phyloP scores from a whole-genome alignment of 1,284 basidiomycete genomes.

The Salmacisia buchloeana region DNA sequence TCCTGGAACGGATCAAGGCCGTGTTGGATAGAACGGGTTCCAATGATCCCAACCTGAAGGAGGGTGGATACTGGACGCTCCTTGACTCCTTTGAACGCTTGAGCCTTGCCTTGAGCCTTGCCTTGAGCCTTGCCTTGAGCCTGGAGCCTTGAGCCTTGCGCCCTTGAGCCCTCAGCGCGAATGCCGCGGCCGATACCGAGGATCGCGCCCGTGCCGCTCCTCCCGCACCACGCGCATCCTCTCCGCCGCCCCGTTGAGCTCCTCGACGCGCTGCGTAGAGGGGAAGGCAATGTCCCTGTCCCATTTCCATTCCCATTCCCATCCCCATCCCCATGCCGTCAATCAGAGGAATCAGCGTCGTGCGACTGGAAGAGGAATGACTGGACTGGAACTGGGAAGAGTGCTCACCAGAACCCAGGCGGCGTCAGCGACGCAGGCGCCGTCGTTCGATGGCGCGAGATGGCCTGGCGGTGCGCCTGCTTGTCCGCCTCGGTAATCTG shows the following conservation, averaged over 20 bases:
- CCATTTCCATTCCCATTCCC: too few relatives aligned
- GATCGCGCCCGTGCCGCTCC: neutral
- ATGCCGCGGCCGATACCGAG: neutral
- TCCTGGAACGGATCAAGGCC: too few relatives aligned
- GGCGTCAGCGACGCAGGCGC: neutral
- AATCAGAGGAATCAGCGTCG: too few relatives aligned
- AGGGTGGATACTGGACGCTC: too few relatives aligned
- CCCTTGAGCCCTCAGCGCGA: neutral
- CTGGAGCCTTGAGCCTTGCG: neutral
- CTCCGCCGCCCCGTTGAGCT: neutral
- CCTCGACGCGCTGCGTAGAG: neutral
- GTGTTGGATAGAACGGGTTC: too few relatives aligned
- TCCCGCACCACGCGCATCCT: neutral
- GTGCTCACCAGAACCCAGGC: neutral
- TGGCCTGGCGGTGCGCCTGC: constrained; percentile 3
- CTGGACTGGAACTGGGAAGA: neutral
- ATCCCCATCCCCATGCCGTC: too few relatives aligned
- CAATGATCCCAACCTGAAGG: too few relatives aligned
- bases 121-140: too few relatives aligned
- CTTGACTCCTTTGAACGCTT: too few relatives aligned
- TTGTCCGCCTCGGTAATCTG: neutral
- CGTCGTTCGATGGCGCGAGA: neutral
- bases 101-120: constrained; percentile 13
- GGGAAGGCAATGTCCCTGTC: neutral
- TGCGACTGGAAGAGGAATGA: neutral